phyloP scores from a whole-genome alignment of 2,329 filamentous ascomycete genomes.

The Apiospora kogelbergensis region DNA sequence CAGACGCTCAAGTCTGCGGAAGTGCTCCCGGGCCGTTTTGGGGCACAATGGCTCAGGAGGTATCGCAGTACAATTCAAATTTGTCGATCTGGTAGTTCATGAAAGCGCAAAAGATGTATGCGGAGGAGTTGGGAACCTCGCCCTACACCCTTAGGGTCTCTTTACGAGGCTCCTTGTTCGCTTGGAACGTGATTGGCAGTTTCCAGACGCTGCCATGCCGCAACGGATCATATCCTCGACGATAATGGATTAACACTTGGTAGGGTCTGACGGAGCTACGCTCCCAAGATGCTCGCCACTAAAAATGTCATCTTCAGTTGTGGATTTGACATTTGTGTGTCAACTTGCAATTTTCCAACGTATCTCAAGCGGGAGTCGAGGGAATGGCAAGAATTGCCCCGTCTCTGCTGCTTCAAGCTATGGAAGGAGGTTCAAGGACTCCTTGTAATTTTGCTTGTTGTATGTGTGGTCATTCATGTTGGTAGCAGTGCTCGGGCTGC shows the following conservation, averaged over 20 bases:
- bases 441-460: too few species aligned
- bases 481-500: too few species aligned
- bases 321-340: neutral
- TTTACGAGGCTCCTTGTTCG: neutral
- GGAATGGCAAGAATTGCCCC: neutral
- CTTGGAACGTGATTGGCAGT: neutral
- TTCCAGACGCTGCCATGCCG: neutral
- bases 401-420: neutral
- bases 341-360: neutral
- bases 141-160: neutral
- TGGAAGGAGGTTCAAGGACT: neutral
- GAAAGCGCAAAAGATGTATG: neutral
- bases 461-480: neutral
- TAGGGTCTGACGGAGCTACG: neutral
- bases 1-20: neutral
- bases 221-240: neutral
- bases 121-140: neutral
- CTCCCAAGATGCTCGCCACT: neutral
- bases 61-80: neutral
- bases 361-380: neutral
- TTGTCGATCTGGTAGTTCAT: neutral
- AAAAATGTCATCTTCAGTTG: neutral
- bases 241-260: neutral
- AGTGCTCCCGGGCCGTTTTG: neutral
- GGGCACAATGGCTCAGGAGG: neutral